phyloP scores from a whole-genome alignment of 2,329 filamentous ascomycete genomes.

The Ceratocystis colombiana region DNA sequence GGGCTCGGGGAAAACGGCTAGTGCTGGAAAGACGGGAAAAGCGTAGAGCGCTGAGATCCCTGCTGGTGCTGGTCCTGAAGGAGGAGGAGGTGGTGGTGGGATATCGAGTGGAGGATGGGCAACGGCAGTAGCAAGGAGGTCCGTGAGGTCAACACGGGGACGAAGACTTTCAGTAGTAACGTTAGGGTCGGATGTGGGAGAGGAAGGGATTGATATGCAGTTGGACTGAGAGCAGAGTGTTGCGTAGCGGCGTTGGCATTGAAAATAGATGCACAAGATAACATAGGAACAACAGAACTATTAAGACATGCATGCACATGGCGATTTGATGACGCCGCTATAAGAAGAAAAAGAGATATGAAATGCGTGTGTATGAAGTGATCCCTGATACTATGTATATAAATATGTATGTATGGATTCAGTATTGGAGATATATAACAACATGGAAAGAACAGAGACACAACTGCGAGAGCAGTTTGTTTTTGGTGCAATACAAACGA shows the following conservation, averaged over 20 bases:
- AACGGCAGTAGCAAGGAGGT: constrained; percentile 11
- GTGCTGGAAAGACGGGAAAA: constrained; percentile 10
- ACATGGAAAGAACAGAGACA: neutral
- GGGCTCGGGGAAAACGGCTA: constrained; percentile 3
- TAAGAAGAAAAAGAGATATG: neutral
- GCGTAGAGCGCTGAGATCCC: constrained; percentile 20
- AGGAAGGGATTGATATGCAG: neutral
- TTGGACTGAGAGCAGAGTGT: neutral
- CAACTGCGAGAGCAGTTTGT: neutral
- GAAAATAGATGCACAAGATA: neutral
- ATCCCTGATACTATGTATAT: neutral
- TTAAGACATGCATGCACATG: neutral
- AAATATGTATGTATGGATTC: neutral
- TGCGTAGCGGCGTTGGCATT: neutral
- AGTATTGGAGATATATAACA: neutral
- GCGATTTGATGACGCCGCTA: neutral
- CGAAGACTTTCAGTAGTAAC: constrained; percentile 13
- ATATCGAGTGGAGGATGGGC: neutral
- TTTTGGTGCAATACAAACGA: neutral
- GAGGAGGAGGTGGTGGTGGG: neutral
- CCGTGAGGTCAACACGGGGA: constrained; percentile 18
- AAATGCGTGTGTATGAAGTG: neutral
- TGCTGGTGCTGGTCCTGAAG: neutral
- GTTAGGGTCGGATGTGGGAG: constrained; percentile 10
- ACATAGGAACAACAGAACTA: constrained; percentile 19